Conservation (phyloP, 2,329 filamentous ascomycete genomes). For the Colletotrichum sidae region DNA sequence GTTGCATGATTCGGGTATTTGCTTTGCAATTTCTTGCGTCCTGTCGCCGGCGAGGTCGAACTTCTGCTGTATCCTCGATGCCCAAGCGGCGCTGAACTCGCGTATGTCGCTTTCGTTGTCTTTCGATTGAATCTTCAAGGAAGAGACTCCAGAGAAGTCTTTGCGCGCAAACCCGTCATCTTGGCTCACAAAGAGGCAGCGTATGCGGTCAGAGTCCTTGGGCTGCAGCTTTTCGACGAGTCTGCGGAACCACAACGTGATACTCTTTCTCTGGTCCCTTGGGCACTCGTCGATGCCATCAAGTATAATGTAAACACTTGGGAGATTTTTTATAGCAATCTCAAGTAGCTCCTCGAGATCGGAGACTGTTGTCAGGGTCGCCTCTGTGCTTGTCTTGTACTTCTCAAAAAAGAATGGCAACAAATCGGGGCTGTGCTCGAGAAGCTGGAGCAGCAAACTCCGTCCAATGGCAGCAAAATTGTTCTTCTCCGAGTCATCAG, state of each 20-base stretch:
- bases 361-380: background rate
- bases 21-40: background rate
- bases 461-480: background rate
- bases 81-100: background rate
- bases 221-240: background rate
- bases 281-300: conserved; percentile 3
- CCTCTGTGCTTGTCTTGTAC: background rate
- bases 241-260: background rate
- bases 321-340: background rate
- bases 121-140: background rate
- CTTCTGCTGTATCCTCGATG: background rate
- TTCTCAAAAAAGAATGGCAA: background rate
- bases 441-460: background rate
- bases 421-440: background rate
- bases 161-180: background rate
- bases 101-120: background rate
- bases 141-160: background rate
- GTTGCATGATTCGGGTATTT: background rate
- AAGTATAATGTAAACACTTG: background rate
- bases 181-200: conserved; percentile 5
- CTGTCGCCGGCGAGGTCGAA: background rate
- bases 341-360: background rate
- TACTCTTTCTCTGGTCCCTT: background rate
- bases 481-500: background rate
- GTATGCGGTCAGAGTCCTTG: background rate